Evolutionary conservation across 2,329 filamentous ascomycete species (phyloP).

Genomic region (Botryotinia calthae): DNA sequence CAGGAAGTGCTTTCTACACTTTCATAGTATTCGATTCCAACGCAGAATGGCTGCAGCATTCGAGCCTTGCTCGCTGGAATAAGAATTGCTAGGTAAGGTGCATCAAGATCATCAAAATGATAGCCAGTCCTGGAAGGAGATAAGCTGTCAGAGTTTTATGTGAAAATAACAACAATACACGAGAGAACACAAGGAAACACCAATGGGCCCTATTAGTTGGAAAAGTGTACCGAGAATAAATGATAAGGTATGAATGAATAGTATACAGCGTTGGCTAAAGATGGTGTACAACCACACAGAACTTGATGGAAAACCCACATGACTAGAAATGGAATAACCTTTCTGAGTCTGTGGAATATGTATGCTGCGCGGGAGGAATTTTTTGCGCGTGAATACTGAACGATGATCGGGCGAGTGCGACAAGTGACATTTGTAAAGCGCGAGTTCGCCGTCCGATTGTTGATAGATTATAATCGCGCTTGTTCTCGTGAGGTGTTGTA

Average conservation of each 20-base stretch:
- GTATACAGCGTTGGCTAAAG: constrained; percentile 5
- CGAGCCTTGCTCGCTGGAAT: not conserved
- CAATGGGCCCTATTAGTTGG: not conserved
- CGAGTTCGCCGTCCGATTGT: not conserved
- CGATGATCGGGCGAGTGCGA: not conserved
- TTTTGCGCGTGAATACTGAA: not conserved
- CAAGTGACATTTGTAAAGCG: not conserved
- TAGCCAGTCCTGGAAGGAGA: not conserved
- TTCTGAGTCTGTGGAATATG: not conserved
- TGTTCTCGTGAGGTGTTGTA: constrained; percentile 23
- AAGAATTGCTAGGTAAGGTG: not conserved
- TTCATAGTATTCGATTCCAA: not conserved
- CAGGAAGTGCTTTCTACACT: not conserved
- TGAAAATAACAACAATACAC: not conserved
- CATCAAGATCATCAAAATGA: not conserved
- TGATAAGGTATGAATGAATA: not conserved
- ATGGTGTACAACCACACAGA: constrained; percentile 3
- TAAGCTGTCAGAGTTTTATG: not conserved
- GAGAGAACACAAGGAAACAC: not conserved
- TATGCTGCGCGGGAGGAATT: not conserved
- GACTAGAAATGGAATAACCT: not conserved
- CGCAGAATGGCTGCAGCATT: not conserved
- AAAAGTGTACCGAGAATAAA: not conserved
- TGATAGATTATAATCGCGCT: constrained; percentile 1
- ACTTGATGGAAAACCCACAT: not conserved